A percentile compares a stretch with the other conserved stretches of the same genome.
Evolutionary conservation across 208 protist genomes (phyloP).

Genomic region (Acanthamoeba royreba): DNA sequence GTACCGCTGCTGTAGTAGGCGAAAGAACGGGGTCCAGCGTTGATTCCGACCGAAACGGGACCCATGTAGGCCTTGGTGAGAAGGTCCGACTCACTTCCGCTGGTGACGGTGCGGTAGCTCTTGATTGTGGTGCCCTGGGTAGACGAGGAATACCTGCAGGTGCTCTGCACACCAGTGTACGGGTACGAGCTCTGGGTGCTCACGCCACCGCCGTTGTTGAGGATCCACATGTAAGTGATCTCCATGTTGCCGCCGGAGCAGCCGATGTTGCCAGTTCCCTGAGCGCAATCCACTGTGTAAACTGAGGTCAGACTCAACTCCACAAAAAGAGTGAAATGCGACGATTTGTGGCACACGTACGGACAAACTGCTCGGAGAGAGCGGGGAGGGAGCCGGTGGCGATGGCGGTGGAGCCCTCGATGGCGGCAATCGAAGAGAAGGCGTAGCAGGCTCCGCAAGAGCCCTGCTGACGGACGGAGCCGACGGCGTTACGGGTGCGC

Average conservation of each 20-base stretch:
- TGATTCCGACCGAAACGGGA: conserved; percentile 89
- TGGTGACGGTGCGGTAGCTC: conserved; percentile 77
- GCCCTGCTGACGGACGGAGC: conserved; percentile 92
- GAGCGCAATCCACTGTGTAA: conserved; percentile 81
- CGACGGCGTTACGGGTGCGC: conserved; percentile 86
- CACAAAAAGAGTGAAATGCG: background rate
- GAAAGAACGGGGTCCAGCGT: conserved; percentile 83
- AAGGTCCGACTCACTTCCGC: conserved; percentile 78
- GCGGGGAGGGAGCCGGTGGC: background rate
- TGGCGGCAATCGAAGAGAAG: conserved; percentile 91
- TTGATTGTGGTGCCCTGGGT: conserved; percentile 81
- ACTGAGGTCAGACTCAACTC: no score
- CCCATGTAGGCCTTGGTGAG: conserved; percentile 63
- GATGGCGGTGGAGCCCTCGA: conserved; percentile 84
- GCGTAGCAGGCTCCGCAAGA: conserved; percentile 95
- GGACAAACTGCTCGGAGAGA: conserved; percentile 47
- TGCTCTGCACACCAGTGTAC: conserved; percentile 82
- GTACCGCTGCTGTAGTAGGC: conserved; percentile 80
- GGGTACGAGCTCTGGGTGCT: conserved; percentile 85
- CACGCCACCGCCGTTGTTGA: conserved; percentile 77
- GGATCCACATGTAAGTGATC: conserved; percentile 84
- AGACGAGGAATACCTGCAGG: conserved; percentile 64
- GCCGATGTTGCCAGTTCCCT: conserved; percentile 77
- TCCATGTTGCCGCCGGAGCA: conserved; percentile 91
- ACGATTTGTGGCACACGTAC: conserved; percentile 70